Evolutionary conservation across 1,284 basidiomycete species (phyloP).

Genomic region (Meripilus lineatus): DNA sequence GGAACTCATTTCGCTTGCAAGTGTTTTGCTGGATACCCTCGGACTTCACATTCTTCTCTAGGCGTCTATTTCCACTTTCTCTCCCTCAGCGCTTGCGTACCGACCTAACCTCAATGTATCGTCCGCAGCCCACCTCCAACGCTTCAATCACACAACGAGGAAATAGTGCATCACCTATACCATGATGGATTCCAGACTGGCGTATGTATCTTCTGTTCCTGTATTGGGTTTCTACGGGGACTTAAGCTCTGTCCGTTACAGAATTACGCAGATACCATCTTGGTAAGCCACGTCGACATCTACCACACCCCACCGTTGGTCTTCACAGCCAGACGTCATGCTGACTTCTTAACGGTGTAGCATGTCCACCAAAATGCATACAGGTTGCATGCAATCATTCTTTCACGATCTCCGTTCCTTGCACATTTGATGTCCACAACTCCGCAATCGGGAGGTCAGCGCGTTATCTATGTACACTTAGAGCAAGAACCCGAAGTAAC

Average conservation of each 20-base stretch:
- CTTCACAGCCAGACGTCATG: neutral
- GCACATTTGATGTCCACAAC: constrained; percentile 80
- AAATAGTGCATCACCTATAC: constrained; percentile 71
- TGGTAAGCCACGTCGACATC: constrained; percentile 45
- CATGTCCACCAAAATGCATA: constrained; percentile 73
- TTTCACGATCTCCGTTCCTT: constrained; percentile 82
- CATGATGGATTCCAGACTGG: constrained; percentile 75
- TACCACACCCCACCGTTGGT: neutral
- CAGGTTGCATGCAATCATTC: constrained; percentile 74
- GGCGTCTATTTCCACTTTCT: too few species aligned
- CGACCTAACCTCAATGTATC: too few species aligned
- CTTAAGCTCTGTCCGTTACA: constrained; percentile 24
- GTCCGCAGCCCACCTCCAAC: constrained; percentile 31
- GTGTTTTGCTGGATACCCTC: too few species aligned
- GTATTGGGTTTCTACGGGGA: constrained; percentile 8
- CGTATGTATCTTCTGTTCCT: constrained; percentile 40
- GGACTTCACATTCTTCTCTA: too few species aligned
- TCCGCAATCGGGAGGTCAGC: constrained; percentile 54
- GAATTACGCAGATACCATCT: constrained; percentile 77
- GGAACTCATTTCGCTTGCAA: too few species aligned
- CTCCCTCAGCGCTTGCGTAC: too few species aligned
- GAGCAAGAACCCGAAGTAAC: constrained; percentile 78
- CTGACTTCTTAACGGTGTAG: constrained; percentile 29
- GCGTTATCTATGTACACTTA: constrained; percentile 68
- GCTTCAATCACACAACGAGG: constrained; percentile 60